A percentile compares a stretch with the other conserved stretches of the same genome.
These are phyloP conservation scores for Irpex sp. DNA, from an alignment of 1,284 basidiomycete species.

Conservation along the genomic window DNA sequence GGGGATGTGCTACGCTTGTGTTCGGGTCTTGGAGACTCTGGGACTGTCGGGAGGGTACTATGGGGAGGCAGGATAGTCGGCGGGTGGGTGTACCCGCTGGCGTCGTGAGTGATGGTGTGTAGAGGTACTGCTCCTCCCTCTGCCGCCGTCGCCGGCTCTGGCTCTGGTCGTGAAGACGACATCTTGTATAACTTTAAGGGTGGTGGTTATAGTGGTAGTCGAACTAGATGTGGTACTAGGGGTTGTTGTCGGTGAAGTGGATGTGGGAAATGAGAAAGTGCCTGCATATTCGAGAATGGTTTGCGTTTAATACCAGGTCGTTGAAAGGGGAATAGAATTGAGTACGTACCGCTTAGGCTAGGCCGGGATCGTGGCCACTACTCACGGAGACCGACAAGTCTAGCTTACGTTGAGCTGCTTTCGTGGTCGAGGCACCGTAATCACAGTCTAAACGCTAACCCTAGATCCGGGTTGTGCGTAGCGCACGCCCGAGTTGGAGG, in stretches of 20 bases:
- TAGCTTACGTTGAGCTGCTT: not conserved
- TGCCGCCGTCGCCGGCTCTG: not conserved
- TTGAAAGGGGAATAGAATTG: not conserved
- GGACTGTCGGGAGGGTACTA: not conserved
- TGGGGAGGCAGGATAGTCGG: too few relatives aligned
- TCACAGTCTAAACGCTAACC: not conserved
- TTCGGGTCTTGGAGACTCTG: not conserved
- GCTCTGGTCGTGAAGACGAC: not conserved
- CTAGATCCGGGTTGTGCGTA: not conserved
- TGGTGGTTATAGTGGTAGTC: not conserved
- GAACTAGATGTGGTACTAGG: not conserved
- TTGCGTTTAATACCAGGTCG: not conserved
- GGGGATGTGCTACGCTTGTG: constrained; percentile 1
- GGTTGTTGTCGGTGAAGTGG: not conserved
- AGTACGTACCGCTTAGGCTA: not conserved
- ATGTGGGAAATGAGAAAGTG: not conserved
- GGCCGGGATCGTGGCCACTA: not conserved
- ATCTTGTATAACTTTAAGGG: not conserved
- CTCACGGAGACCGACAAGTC: not conserved
- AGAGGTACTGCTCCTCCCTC: not conserved
- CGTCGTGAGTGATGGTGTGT: not conserved
- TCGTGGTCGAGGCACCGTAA: not conserved
- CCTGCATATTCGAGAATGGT: not conserved
- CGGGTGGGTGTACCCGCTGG: not conserved
- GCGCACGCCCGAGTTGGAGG: too few relatives aligned